These are phyloP conservation scores for Alopecurus myosuroides DNA, from an alignment of 176 grass and related monocot genomes.

Conservation along the genomic window DNA sequence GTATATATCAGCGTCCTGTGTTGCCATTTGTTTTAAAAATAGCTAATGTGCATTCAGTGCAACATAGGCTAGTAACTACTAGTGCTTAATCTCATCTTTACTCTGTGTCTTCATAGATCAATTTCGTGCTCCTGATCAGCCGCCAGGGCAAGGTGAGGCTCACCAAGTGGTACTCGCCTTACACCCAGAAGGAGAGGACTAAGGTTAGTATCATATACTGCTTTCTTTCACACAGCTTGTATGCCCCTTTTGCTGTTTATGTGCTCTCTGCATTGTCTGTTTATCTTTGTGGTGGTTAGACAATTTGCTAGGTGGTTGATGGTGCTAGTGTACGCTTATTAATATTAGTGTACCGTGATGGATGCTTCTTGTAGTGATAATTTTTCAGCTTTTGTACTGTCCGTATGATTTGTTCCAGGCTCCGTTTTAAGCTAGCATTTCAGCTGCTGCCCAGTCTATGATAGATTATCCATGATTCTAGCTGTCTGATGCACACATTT, in stretches of 20 bases:
- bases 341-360: background rate
- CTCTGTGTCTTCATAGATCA: slow-evolving; percentile 43
- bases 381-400: background rate
- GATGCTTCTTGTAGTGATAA: background rate
- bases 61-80: background rate
- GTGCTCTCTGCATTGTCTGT: background rate
- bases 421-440: background rate
- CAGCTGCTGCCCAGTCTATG: background rate
- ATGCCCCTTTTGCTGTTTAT: background rate
- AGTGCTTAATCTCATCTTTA: background rate
- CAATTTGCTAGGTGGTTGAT: background rate
- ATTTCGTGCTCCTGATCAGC: slow-evolving; percentile 94
- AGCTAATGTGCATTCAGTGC: background rate
- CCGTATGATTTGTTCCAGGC: background rate
- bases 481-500: background rate
- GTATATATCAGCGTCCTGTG: background rate
- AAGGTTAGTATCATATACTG: slow-evolving; percentile 52
- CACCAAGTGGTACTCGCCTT: slow-evolving; percentile 96
- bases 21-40: background rate
- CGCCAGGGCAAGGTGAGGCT: slow-evolving; percentile 91
- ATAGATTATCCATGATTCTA: background rate
- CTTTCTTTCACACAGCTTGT: background rate
- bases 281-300: background rate
- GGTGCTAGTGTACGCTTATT: background rate
- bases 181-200: slow-evolving; percentile 89